These are phyloP conservation scores for Trichomonascaceae sp. DNA, from an alignment of 1,139 yeast genomes.

Conservation along the genomic window DNA sequence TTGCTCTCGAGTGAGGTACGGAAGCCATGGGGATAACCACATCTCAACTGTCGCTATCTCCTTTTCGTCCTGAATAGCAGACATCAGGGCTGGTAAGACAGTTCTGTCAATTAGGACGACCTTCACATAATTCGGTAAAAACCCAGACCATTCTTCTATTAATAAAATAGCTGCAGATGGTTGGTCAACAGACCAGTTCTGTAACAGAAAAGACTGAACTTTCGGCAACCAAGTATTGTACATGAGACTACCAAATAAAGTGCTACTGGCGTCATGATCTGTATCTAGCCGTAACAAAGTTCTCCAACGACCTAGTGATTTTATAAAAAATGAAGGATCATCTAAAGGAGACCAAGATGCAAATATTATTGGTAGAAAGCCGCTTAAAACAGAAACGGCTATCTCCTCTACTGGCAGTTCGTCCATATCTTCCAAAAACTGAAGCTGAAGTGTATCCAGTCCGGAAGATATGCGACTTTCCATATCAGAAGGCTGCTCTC, in stretches of 20 bases:
- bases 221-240: conserved; percentile 34
- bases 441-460: conserved; percentile 24
- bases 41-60: conserved; percentile 27
- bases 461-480: conserved; percentile 12
- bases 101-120: conserved; percentile 28
- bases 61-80: conserved; percentile 36
- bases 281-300: conserved; percentile 9
- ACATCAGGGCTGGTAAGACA: conserved; percentile 36
- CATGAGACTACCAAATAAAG: conserved; percentile 35
- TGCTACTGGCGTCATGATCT: conserved; percentile 10
- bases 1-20: conserved; percentile 25
- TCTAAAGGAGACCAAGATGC: conserved; percentile 37
- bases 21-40: conserved; percentile 45
- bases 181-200: conserved; percentile 32
- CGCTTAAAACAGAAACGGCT: conserved; percentile 30
- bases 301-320: conserved; percentile 27
- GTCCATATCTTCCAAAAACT: conserved; percentile 21
- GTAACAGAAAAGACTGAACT: conserved; percentile 27
- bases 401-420: conserved; percentile 24
- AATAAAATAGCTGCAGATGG: conserved; percentile 27
- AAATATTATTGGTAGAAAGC: conserved; percentile 25
- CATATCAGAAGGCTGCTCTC: conserved; percentile 6
- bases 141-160: conserved; percentile 40
- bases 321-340: conserved; percentile 27
- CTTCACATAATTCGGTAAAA: conserved; percentile 34